A percentile compares a stretch with the other conserved stretches of the same genome.
These are phyloP conservation scores for Scopulariopsis brevicaulis DNA, from an alignment of 2,329 filamentous ascomycete genomes.

Conservation along the genomic window DNA sequence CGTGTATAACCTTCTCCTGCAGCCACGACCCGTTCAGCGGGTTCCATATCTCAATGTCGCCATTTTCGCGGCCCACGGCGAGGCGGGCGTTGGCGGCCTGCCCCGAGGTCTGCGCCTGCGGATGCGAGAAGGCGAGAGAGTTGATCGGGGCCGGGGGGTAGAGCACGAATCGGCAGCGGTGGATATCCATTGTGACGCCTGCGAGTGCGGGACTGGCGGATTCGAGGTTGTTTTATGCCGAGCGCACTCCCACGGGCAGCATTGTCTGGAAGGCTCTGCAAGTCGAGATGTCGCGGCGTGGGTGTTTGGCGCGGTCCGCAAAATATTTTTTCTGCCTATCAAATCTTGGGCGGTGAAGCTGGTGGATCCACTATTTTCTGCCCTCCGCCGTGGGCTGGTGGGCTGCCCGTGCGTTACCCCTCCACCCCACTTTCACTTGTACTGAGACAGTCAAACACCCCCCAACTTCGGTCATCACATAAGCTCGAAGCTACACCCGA, in stretches of 20 bases:
- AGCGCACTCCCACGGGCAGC: background rate
- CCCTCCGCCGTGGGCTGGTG: too few species aligned
- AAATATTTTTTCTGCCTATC: conserved; percentile 4
- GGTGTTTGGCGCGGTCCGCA: background rate
- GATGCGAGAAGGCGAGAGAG: conserved; percentile 84
- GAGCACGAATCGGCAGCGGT: conserved; percentile 91
- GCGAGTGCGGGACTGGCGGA: background rate
- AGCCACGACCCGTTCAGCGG: conserved; percentile 72
- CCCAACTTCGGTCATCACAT: too few species aligned
- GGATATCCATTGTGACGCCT: conserved; percentile 65
- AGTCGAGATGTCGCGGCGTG: background rate
- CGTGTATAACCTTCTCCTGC: conserved; percentile 77
- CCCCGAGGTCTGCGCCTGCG: conserved; percentile 34
- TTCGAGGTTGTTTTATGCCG: background rate
- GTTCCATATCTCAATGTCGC: conserved; percentile 97
- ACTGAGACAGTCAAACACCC: background rate
- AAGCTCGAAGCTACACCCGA: background rate
- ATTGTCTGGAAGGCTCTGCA: background rate
- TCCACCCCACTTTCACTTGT: conserved; percentile 8
- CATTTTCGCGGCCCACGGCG: conserved; percentile 85
- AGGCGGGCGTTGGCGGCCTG: conserved; percentile 54
- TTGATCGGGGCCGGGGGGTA: conserved; percentile 90
- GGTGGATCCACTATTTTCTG: background rate
- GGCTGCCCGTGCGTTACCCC: conserved; percentile 13
- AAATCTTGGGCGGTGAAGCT: background rate